These are phyloP conservation scores for Petunia secreta DNA, from an alignment of 257 asterid genomes.

Conservation along the genomic window DNA sequence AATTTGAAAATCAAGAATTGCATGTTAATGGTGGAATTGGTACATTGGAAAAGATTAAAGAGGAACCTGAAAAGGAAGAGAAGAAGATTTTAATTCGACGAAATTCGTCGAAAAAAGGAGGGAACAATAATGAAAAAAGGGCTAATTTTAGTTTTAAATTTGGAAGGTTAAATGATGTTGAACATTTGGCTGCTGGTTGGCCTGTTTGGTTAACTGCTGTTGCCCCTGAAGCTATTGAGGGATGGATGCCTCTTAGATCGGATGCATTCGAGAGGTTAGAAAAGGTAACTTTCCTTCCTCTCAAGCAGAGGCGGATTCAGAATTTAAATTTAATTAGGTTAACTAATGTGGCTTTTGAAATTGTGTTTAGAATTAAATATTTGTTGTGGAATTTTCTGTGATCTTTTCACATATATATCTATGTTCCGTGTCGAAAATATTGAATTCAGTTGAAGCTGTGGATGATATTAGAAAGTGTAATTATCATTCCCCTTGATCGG, in stretches of 20 bases:
- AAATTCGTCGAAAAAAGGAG: conserved; percentile 40
- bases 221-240: conserved; percentile 78
- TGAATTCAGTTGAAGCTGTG: neutral
- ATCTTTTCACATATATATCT: neutral
- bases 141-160: conserved; percentile 62
- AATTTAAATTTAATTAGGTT: neutral
- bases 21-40: conserved; percentile 44
- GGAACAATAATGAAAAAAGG: conserved; percentile 37
- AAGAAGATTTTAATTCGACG: conserved; percentile 32
- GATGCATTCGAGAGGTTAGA: conserved; percentile 73
- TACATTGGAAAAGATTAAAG: conserved; percentile 74
- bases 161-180: conserved; percentile 66
- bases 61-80: conserved; percentile 75
- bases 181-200: conserved; percentile 77
- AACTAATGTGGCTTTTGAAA: no score
- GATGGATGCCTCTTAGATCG: conserved; percentile 71
- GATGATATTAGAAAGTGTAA: neutral
- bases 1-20: conserved; percentile 26
- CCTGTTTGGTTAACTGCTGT: conserved; percentile 82
- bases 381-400: neutral
- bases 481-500: no score
- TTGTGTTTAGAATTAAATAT: neutral
- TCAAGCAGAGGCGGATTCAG: neutral
- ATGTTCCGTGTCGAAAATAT: neutral
- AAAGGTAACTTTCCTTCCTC: conserved; percentile 44